Conservation (phyloP, 768 basidiomycete species). For the Steccherinum ochraceum region DNA sequence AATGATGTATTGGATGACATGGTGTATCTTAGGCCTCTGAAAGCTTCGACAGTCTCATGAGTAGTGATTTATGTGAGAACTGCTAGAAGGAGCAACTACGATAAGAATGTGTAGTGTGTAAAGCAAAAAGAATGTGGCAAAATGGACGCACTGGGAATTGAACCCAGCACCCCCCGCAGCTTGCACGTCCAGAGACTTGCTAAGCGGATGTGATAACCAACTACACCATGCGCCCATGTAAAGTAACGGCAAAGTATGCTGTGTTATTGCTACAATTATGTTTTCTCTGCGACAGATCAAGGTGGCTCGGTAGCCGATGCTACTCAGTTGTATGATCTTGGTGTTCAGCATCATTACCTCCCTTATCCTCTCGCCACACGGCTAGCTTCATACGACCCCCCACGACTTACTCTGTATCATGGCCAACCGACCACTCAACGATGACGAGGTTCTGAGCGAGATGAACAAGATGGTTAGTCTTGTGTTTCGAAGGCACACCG, state of each 20-base stretch:
- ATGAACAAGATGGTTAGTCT: constrained; percentile 98
- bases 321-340: too few relatives aligned
- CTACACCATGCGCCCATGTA: constrained; percentile 26
- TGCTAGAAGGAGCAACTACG: too few relatives aligned
- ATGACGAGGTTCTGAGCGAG: constrained; percentile 92
- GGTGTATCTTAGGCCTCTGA: constrained; percentile 13
- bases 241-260: too few relatives aligned
- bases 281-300: too few relatives aligned
- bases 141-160: constrained; percentile 12
- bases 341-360: background rate
- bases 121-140: background rate
- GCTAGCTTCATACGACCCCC: background rate
- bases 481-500: constrained; percentile 4
- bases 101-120: too few relatives aligned
- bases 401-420: too few relatives aligned
- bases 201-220: constrained; percentile 30
- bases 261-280: too few relatives aligned
- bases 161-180: constrained; percentile 11
- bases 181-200: constrained; percentile 5
- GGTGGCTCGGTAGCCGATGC: too few relatives aligned
- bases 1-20: background rate
- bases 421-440: constrained; percentile 78
- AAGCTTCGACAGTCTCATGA: too few relatives aligned
- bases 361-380: background rate
- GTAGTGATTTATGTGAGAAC: too few relatives aligned